A percentile compares a stretch with the other conserved stretches of the same genome.
Conservation (phyloP, 345 rosid genomes). For the Sisymbrium irio region DNA sequence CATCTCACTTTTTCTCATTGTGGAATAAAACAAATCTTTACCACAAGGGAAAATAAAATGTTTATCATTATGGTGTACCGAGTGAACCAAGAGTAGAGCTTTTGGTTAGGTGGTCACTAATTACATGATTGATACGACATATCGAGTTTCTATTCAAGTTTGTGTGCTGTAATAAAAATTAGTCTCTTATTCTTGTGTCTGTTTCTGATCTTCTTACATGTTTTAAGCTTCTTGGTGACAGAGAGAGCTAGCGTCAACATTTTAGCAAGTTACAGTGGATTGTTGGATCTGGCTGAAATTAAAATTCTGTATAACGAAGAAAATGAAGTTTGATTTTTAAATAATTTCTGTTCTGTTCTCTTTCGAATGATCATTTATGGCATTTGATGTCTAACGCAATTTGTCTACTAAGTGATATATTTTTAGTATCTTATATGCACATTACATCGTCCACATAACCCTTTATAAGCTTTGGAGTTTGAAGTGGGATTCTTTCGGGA, state of each 20-base stretch:
- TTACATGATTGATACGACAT: neutral
- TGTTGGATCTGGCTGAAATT: neutral
- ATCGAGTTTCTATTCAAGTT: neutral
- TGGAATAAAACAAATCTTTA: neutral
- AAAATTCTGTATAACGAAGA: neutral
- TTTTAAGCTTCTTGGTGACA: neutral
- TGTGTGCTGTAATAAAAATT: too few species aligned
- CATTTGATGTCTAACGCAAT: neutral
- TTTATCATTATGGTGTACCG: too few species aligned
- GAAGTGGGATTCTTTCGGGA: neutral
- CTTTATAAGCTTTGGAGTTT: neutral
- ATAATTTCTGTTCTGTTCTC: neutral
- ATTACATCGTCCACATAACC: neutral
- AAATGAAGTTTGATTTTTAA: neutral
- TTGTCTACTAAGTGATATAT: too few species aligned
- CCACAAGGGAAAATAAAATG: neutral
- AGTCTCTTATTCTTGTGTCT: too few species aligned
- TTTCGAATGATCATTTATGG: neutral
- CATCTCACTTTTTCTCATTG: conserved; percentile 11
- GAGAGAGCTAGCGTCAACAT: neutral
- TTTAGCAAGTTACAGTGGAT: neutral
- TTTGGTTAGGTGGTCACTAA: neutral
- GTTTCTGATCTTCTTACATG: neutral
- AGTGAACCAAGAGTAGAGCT: neutral
- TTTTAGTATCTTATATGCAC: too few species aligned